Evolutionary conservation across 2,329 filamentous ascomycete genomes (phyloP).

Genomic region (Ceratocystis cubensis): DNA sequence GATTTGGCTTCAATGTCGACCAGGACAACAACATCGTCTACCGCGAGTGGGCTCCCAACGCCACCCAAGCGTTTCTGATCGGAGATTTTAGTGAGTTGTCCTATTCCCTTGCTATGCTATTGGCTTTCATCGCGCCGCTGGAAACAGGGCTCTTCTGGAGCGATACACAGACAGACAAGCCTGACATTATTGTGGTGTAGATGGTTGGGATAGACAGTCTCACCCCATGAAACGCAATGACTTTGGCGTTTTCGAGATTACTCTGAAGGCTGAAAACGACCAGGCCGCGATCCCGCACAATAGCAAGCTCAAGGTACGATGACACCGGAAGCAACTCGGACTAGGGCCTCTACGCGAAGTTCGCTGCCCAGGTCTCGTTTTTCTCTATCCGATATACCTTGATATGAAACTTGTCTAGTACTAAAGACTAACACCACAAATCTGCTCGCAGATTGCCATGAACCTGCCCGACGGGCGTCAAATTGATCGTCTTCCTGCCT

Average conservation of each 20-base stretch:
- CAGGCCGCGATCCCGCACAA: constrained; percentile 75
- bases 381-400: neutral
- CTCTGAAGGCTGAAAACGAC: constrained; percentile 59
- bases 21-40: constrained; percentile 77
- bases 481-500: constrained; percentile 80
- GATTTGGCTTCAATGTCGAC: constrained; percentile 72
- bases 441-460: constrained; percentile 57
- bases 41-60: constrained; percentile 93
- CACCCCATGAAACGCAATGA: constrained; percentile 78
- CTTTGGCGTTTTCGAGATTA: constrained; percentile 80
- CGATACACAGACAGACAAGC: neutral
- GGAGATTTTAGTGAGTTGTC: constrained; percentile 74
- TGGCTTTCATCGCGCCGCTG: neutral
- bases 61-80: constrained; percentile 68
- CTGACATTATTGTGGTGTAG: constrained; percentile 32
- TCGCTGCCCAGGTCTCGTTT: too few relatives aligned
- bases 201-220: constrained; percentile 73
- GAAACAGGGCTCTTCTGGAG: neutral
- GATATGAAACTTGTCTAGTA: neutral
- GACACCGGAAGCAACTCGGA: neutral
- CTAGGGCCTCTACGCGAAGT: neutral
- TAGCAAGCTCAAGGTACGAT: constrained; percentile 79
- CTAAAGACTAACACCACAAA: neutral
- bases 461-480: constrained; percentile 65
- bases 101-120: neutral